phyloP scores from a whole-genome alignment of 768 basidiomycete genomes.

The Suillus tomentosus region DNA sequence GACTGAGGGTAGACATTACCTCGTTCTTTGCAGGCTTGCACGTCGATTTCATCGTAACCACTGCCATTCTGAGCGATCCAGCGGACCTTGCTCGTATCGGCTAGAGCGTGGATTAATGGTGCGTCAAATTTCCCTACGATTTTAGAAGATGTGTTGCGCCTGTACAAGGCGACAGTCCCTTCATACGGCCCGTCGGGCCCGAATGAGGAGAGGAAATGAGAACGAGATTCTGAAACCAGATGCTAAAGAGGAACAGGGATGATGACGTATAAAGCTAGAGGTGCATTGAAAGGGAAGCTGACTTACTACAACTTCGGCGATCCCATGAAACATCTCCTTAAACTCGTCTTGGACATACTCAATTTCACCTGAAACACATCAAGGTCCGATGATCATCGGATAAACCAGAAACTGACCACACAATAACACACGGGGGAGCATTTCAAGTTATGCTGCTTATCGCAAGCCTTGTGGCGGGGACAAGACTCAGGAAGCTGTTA shows the following conservation, averaged over 20 bases:
- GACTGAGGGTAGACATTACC: slow-evolving; percentile 40
- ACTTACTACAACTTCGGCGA: slow-evolving; percentile 75
- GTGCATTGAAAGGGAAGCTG: not conserved
- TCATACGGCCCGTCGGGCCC: slow-evolving; percentile 69
- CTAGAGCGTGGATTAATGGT: slow-evolving; percentile 66
- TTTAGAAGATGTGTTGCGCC: slow-evolving; percentile 64
- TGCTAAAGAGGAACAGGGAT: slow-evolving; percentile 31
- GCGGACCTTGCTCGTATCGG: slow-evolving; percentile 53
- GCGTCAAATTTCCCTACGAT: slow-evolving; percentile 76
- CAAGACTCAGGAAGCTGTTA: not conserved
- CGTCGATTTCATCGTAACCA: slow-evolving; percentile 84
- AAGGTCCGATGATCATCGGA: not conserved
- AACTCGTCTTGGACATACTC: slow-evolving; percentile 79
- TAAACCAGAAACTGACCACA: slow-evolving; percentile 21
- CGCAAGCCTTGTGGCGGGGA: not conserved
- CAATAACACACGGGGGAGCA: slow-evolving; percentile 23
- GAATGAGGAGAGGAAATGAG: slow-evolving; percentile 64
- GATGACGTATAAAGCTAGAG: not conserved
- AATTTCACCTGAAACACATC: slow-evolving; percentile 50
- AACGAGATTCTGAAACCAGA: slow-evolving; percentile 56
- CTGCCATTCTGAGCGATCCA: slow-evolving; percentile 90
- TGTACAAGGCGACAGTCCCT: slow-evolving; percentile 70
- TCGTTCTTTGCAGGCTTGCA: slow-evolving; percentile 66
- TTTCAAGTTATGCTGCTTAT: not conserved
- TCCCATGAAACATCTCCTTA: slow-evolving; percentile 55